These are phyloP conservation scores for Eruca vesicaria DNA, from an alignment of 441 rosid species.

Conservation along the genomic window DNA sequence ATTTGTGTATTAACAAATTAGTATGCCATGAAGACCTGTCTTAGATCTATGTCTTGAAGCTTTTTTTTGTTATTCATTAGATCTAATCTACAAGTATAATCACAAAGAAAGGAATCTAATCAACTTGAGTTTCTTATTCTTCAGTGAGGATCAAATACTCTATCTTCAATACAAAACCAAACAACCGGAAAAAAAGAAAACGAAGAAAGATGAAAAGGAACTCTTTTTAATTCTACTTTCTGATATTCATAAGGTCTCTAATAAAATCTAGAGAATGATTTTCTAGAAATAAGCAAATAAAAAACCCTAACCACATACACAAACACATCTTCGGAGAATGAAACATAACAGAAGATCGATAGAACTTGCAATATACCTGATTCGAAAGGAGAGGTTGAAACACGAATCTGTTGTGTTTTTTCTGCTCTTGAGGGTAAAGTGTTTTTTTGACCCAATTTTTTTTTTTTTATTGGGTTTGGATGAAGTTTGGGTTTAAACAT, in stretches of 20 bases:
- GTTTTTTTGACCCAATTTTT: slow-evolving; percentile 1
- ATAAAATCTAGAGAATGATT: background rate
- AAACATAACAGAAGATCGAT: background rate
- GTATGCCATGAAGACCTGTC: background rate
- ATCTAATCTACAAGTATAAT: background rate
- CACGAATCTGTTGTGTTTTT: background rate
- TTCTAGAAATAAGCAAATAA: background rate
- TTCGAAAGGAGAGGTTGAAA: background rate
- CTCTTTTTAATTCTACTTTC: background rate
- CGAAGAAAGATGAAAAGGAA: background rate
- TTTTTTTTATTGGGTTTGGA: background rate
- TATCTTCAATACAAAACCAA: background rate
- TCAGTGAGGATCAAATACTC: background rate
- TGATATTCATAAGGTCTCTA: background rate
- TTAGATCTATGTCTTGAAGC: no score
- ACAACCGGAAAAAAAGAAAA: background rate
- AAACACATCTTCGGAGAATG: background rate
- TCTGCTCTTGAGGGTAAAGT: slow-evolving; percentile 3
- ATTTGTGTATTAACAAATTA: background rate
- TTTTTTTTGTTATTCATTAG: background rate
- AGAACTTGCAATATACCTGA: slow-evolving; percentile 18
- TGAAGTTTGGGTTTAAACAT: background rate
- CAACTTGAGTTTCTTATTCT: background rate
- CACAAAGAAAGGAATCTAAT: background rate
- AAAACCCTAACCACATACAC: background rate